These are phyloP conservation scores for Raffaelea deltoideospora DNA, from an alignment of 2,329 filamentous ascomycete genomes.

Conservation along the genomic window DNA sequence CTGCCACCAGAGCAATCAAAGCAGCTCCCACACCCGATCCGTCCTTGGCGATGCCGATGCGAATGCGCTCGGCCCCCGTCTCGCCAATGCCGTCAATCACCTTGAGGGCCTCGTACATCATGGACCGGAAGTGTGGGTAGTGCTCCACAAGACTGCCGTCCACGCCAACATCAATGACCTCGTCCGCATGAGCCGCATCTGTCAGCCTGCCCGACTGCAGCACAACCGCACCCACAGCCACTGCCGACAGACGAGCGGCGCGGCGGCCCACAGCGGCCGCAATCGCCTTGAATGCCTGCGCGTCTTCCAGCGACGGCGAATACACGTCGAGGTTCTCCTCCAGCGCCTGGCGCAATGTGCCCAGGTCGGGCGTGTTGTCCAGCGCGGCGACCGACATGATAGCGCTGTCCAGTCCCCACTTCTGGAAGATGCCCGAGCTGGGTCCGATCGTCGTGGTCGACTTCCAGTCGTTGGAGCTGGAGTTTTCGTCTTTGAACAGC, in stretches of 20 bases:
- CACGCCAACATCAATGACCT: slow-evolving; percentile 78
- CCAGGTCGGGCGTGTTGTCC: slow-evolving; percentile 58
- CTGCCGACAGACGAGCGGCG: slow-evolving; percentile 73
- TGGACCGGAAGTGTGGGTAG: slow-evolving; percentile 81
- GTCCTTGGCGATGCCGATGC: slow-evolving; percentile 94
- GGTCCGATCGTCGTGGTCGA: slow-evolving; percentile 56
- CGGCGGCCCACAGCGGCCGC: slow-evolving; percentile 75
- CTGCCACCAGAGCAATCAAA: slow-evolving; percentile 81
- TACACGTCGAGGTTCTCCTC: slow-evolving; percentile 63
- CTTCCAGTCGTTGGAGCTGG: slow-evolving; percentile 51
- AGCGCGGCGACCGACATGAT: slow-evolving; percentile 78
- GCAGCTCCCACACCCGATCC: slow-evolving; percentile 92
- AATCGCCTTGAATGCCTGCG: slow-evolving; percentile 72
- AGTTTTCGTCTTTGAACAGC: slow-evolving; percentile 65
- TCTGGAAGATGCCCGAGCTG: slow-evolving; percentile 52
- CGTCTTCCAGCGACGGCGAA: slow-evolving; percentile 67
- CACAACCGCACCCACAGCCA: slow-evolving; percentile 74
- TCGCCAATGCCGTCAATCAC: slow-evolving; percentile 64
- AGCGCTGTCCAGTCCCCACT: slow-evolving; percentile 84
- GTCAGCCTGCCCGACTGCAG: slow-evolving; percentile 62
- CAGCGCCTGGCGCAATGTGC: slow-evolving; percentile 61
- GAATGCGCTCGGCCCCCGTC: slow-evolving; percentile 67
- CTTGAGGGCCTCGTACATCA: slow-evolving; percentile 69
- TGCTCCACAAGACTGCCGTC: slow-evolving; percentile 92
- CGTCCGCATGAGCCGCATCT: slow-evolving; percentile 39